Evolutionary conservation across 306 rosid genomes (phyloP).

Genomic region (Vigna trinervia): DNA sequence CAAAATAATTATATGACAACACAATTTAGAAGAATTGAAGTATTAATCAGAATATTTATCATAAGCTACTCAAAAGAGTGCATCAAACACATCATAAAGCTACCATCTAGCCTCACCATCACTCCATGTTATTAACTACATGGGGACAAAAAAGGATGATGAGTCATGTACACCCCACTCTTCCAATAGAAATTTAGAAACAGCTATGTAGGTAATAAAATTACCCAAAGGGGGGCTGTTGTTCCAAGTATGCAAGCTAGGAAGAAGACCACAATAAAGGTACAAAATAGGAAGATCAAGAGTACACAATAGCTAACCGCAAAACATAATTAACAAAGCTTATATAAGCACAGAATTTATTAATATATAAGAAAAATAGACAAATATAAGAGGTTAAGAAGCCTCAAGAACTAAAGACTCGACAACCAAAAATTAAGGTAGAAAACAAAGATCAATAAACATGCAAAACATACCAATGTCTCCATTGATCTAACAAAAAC

Average conservation of each 20-base stretch:
- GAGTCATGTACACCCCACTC: conserved; percentile 8
- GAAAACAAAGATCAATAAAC: neutral
- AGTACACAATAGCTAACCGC: neutral
- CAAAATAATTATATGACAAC: conserved; percentile 1
- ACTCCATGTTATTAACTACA: conserved; percentile 33
- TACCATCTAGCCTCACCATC: conserved; percentile 20
- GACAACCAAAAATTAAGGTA: neutral
- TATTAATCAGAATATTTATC: conserved; percentile 32
- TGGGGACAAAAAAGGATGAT: conserved; percentile 13
- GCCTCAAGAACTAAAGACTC: neutral
- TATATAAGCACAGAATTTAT: neutral
- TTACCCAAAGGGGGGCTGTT: neutral
- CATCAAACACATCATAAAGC: neutral
- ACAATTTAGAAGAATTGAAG: conserved; percentile 17
- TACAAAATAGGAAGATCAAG: neutral
- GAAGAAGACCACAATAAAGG: neutral
- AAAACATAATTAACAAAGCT: neutral
- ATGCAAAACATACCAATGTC: neutral
- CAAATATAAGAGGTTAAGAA: neutral
- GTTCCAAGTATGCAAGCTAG: neutral
- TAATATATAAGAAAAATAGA: neutral
- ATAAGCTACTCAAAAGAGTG: conserved; percentile 23
- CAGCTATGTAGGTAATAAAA: neutral
- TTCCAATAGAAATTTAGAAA: conserved; percentile 10
- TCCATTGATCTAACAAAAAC: neutral